phyloP scores from a whole-genome alignment of 1,284 basidiomycete species.

The Veloboletus limbatus region DNA sequence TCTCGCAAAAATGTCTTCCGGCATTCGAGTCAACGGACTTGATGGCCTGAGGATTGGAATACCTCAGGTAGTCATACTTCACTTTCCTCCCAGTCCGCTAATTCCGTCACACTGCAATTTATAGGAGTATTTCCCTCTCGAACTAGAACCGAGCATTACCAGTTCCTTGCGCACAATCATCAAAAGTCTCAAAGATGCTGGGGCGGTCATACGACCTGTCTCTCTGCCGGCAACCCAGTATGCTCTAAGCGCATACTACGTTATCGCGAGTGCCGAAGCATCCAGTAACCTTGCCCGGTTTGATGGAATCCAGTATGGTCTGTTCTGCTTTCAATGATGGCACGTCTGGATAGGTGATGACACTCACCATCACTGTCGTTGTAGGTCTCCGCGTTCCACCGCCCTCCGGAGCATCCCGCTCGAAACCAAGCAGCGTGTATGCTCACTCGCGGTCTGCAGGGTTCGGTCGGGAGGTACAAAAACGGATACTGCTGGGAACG shows the following conservation, averaged over 20 bases:
- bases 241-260: conserved; percentile 92
- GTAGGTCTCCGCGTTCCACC: conserved; percentile 50
- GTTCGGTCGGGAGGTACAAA: conserved; percentile 86
- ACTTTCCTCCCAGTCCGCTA: not conserved
- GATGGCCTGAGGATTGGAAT: conserved; percentile 59
- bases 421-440: conserved; percentile 52
- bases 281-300: conserved; percentile 91
- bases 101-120: not conserved
- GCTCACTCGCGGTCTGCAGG: conserved; percentile 58
- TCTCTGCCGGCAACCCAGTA: conserved; percentile 76
- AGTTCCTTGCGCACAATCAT: conserved; percentile 50
- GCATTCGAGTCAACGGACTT: conserved; percentile 12
- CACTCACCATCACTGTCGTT: not conserved
- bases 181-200: conserved; percentile 48
- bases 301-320: conserved; percentile 80
- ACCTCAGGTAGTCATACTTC: conserved; percentile 42
- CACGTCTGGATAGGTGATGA: not conserved
- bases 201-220: conserved; percentile 73
- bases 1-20: conserved; percentile 22
- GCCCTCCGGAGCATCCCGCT: conserved; percentile 41
- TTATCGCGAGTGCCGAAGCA: conserved; percentile 92
- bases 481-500: conserved; percentile 88
- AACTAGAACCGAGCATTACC: conserved; percentile 55
- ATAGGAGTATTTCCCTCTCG: conserved; percentile 81
- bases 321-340: conserved; percentile 5